Conservation (phyloP, 805 yeast species). For the Cyberlindnera mississippiensis region DNA sequence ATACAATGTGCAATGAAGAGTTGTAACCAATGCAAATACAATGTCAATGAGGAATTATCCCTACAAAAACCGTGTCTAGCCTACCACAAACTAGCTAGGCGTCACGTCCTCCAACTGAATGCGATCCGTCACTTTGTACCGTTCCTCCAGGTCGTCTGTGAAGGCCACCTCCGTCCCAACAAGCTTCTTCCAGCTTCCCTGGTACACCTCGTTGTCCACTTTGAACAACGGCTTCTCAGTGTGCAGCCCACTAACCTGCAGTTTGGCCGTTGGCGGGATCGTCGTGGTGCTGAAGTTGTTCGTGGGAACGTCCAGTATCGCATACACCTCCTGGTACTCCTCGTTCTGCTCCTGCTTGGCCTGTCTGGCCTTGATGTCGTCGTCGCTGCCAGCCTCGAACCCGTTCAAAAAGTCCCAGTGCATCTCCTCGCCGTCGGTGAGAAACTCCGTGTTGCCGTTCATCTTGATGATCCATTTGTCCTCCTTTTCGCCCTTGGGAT, state of each 20-base stretch:
- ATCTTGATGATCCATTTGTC: constrained; percentile 54
- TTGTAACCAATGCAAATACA: no score
- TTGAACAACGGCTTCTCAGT: constrained; percentile 52
- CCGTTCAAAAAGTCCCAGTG: constrained; percentile 80
- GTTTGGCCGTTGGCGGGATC: constrained; percentile 36
- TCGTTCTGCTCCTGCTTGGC: constrained; percentile 25
- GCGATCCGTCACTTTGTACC: constrained; percentile 21
- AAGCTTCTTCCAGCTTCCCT: constrained; percentile 71
- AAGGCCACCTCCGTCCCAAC: constrained; percentile 70
- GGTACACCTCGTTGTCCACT: constrained; percentile 55
- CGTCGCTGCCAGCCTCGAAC: constrained; percentile 88
- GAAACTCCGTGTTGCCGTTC: constrained; percentile 73
- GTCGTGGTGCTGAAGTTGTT: constrained; percentile 30
- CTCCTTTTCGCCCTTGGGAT: constrained; percentile 19
- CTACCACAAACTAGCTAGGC: constrained; percentile 17
- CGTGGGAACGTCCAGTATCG: constrained; percentile 50
- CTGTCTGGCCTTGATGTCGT: constrained; percentile 63
- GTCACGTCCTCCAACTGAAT: constrained; percentile 24
- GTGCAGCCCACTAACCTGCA: constrained; percentile 56
- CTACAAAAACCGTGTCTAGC: no score
- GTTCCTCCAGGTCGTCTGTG: constrained; percentile 24
- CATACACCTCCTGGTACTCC: constrained; percentile 44
- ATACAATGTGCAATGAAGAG: no score
- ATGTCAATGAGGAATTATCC: no score
- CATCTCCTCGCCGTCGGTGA: constrained; percentile 84